These are phyloP conservation scores for Aspergillus tanneri DNA, from an alignment of 2,329 filamentous ascomycete species.

Conservation along the genomic window DNA sequence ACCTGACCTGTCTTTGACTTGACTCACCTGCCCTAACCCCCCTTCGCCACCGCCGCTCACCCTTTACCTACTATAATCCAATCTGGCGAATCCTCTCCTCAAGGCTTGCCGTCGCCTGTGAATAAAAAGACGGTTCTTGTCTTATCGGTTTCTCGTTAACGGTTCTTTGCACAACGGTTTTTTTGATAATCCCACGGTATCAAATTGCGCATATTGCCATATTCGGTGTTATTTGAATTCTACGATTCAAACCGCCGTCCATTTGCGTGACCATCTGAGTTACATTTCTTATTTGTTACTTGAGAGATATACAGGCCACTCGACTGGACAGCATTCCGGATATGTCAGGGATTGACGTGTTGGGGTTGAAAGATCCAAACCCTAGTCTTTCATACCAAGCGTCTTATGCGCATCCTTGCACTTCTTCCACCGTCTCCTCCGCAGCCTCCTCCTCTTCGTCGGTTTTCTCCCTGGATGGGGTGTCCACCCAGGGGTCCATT, in stretches of 20 bases:
- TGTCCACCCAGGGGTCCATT: constrained; percentile 67
- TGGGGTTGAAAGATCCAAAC: constrained; percentile 43
- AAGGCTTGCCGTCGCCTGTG: constrained; percentile 35
- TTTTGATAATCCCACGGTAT: constrained; percentile 18
- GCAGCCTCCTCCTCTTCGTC: constrained; percentile 76
- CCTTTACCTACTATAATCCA: constrained; percentile 10
- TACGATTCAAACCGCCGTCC: constrained; percentile 8
- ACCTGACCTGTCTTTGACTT: not conserved
- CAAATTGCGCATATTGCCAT: constrained; percentile 9
- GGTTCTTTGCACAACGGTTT: constrained; percentile 35
- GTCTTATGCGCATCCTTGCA: constrained; percentile 57
- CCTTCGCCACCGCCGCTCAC: constrained; percentile 5
- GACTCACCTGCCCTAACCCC: not conserved
- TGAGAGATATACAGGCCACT: constrained; percentile 19
- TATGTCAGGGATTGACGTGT: constrained; percentile 47
- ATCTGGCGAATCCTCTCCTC: constrained; percentile 27
- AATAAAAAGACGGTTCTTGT: constrained; percentile 32
- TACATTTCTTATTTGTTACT: constrained; percentile 20
- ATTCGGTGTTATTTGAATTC: constrained; percentile 13
- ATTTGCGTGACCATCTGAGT: constrained; percentile 19
- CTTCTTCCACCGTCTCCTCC: constrained; percentile 64
- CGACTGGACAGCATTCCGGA: constrained; percentile 32
- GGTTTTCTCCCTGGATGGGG: constrained; percentile 68
- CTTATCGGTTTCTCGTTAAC: constrained; percentile 31
- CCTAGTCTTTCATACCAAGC: constrained; percentile 37